Base-by-base conservation (phyloP, 1,284 basidiomycete species). In the Exobasidium cylindrosporum region DNA sequence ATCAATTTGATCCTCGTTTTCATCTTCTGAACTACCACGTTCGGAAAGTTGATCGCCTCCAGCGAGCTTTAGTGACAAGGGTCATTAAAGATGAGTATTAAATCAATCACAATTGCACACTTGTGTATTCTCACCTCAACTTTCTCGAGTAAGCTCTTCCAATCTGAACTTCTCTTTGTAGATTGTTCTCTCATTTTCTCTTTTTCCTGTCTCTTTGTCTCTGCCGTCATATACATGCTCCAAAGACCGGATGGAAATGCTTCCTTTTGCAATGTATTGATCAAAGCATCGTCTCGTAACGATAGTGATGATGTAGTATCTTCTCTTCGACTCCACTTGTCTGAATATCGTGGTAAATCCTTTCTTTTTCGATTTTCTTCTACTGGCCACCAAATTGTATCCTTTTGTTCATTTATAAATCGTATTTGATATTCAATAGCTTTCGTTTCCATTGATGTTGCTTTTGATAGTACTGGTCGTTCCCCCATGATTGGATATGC, bases 201-300 rank as follows among this genome's bases (percentile, higher is more conserved):
- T 60, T 60, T 70, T 68, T 44, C 63, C 26, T 70, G 54, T 52
- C 30, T 17, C 30, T 43, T 57, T 32, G 14, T 24, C 55, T 77
- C 75, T 30, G 68, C 73, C 24, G 75, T 64, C 61, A 77, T 76
- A 63, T 74, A 78, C 0, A 62, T 57, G n/a, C 71, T 66, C 73
- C 72, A 77, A 6, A 78, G 67, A 1, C 72, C 73, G 17, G 66
- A 64, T 1, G 76, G 76, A 47, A 78, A 77, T 11, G 77, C 69
- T 23, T 67, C 70, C 31, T 69, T 66, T 45, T 78, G 72, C 60
- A 78, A n/a, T 24, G 26, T 50, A 24, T 50, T 28, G 21, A 50
- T 13, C 17, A 40, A 35, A 14, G 53, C 29, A 14, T 35, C 53
- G 23, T 55, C 53, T 35, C 30, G 31, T 28, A 50, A 28, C 3